Evolutionary conservation across 106 monocot species (phyloP).

Genomic region (Gastrodia elata): DNA sequence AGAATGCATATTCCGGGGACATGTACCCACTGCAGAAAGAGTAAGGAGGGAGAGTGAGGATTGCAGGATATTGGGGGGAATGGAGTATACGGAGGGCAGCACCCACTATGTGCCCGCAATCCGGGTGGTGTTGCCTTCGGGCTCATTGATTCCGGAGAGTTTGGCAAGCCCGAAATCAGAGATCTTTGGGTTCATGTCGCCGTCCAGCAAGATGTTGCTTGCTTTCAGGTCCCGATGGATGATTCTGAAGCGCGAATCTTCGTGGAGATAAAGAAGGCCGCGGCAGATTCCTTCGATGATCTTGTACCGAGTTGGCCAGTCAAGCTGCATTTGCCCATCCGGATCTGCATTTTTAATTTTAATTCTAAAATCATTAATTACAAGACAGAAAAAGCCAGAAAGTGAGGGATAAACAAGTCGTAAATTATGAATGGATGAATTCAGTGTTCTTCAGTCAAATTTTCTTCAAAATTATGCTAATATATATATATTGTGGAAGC

Average conservation of each 20-base stretch:
- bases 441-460: no score
- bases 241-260: slow-evolving; percentile 10
- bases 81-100: not conserved
- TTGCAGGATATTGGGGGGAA: not conserved
- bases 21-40: slow-evolving; percentile 22
- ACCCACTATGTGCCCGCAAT: slow-evolving; percentile 8
- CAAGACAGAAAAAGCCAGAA: no score
- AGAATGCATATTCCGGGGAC: slow-evolving; percentile 27
- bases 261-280: slow-evolving; percentile 15
- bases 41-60: not conserved
- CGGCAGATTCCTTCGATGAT: slow-evolving; percentile 14
- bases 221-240: slow-evolving; percentile 16
- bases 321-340: not conserved
- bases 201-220: slow-evolving; percentile 18
- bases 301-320: slow-evolving; percentile 11
- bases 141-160: not conserved
- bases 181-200: slow-evolving; percentile 18
- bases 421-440: no score
- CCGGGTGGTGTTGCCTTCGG: not conserved
- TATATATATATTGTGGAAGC: no score
- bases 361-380: no score
- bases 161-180: slow-evolving; percentile 8
- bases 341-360: slow-evolving; percentile 4
- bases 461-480: no score
- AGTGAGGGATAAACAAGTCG: no score